A percentile compares a stretch with the other conserved stretches of the same genome.
These are phyloP conservation scores for Byssoonygena ceratinophila DNA, from an alignment of 2,329 filamentous ascomycete species.

Conservation along the genomic window DNA sequence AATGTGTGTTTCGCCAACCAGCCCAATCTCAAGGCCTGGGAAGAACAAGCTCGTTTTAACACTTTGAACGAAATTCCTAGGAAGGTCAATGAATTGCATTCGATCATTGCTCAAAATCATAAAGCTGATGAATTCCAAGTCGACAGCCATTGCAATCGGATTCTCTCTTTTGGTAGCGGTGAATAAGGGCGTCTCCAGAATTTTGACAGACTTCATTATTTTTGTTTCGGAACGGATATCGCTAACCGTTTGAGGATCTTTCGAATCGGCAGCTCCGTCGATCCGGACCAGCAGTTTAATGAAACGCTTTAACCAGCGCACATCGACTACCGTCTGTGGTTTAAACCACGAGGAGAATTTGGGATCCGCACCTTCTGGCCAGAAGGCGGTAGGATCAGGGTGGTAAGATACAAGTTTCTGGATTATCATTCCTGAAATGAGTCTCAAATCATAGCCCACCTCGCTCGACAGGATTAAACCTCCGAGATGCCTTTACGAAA, in stretches of 20 bases:
- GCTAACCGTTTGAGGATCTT: not conserved
- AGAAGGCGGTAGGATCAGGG: not conserved
- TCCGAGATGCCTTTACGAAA: slow-evolving; percentile 10
- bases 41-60: no score
- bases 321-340: not conserved
- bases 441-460: slow-evolving; percentile 16
- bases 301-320: not conserved
- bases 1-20: not conserved
- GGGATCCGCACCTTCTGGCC: not conserved
- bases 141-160: not conserved
- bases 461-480: slow-evolving; percentile 13
- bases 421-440: slow-evolving; percentile 20
- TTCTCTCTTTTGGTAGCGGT: not conserved
- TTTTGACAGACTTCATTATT: not conserved
- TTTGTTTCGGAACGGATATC: not conserved
- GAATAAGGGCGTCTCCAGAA: not conserved
- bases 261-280: not conserved
- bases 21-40: not conserved
- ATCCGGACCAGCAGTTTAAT: not conserved
- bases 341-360: not conserved
- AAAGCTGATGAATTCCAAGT: not conserved
- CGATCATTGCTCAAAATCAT: not conserved
- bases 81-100: not conserved
- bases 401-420: slow-evolving; percentile 12
- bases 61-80: not conserved